These are phyloP conservation scores for Aschersonia sp. DNA, from an alignment of 2,329 filamentous ascomycete species.

Conservation along the genomic window DNA sequence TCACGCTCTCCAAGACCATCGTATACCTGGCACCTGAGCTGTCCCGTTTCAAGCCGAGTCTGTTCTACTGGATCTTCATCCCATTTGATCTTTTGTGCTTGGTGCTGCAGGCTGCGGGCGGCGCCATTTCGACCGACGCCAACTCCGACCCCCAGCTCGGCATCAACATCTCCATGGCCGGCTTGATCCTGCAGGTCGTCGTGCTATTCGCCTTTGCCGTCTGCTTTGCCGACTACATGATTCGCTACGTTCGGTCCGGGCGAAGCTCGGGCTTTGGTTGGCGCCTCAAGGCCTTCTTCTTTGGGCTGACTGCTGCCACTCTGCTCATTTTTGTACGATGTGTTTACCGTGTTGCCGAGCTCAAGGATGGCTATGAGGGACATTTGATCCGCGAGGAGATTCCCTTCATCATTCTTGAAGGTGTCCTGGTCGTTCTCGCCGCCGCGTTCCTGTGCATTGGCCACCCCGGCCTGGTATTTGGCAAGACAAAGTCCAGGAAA, in stretches of 20 bases:
- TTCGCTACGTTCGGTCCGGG: slow-evolving; percentile 22
- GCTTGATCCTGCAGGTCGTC: slow-evolving; percentile 43
- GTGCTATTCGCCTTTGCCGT: slow-evolving; percentile 37
- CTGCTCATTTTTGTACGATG: slow-evolving; percentile 47
- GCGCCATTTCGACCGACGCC: slow-evolving; percentile 32
- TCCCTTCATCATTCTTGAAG: slow-evolving; percentile 40
- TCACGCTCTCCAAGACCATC: slow-evolving; percentile 36
- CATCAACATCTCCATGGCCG: slow-evolving; percentile 28
- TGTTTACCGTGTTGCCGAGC: slow-evolving; percentile 50
- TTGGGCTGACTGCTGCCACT: slow-evolving; percentile 24
- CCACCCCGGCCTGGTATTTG: slow-evolving; percentile 26
- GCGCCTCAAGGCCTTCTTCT: slow-evolving; percentile 29
- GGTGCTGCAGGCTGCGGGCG: slow-evolving; percentile 40
- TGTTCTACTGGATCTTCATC: slow-evolving; percentile 35
- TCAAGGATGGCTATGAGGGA: slow-evolving; percentile 47
- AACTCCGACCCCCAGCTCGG: slow-evolving; percentile 22
- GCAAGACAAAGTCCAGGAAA: slow-evolving; percentile 1
- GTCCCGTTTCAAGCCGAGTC: slow-evolving; percentile 26
- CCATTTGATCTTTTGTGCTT: slow-evolving; percentile 42
- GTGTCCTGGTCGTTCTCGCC: slow-evolving; percentile 22
- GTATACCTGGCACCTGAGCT: slow-evolving; percentile 22
- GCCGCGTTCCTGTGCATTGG: slow-evolving; percentile 21
- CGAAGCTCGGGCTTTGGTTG: slow-evolving; percentile 10
- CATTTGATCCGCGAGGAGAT: slow-evolving; percentile 36
- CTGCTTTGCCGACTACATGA: slow-evolving; percentile 34